Percentiles rank a stretch among this genome's conserved stretches.
Evolutionary conservation across 352 stramenopile species (phyloP).

Genomic region (Phytophthora ohioensis): DNA sequence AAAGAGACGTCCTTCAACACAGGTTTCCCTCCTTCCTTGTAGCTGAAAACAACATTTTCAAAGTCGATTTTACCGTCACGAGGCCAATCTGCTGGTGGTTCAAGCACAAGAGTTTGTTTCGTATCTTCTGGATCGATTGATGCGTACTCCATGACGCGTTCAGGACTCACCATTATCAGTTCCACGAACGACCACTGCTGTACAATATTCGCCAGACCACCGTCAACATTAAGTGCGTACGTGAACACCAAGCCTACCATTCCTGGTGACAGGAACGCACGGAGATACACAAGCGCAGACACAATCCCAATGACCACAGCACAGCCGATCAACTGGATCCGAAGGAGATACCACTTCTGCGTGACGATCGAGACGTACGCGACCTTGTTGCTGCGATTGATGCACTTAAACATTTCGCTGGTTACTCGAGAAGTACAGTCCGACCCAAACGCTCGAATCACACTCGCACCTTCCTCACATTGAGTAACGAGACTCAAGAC

Average conservation of each 20-base stretch:
- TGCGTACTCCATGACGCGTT: slow-evolving; percentile 48
- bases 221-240: slow-evolving; percentile 79
- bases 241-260: slow-evolving; percentile 80
- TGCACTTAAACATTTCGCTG: slow-evolving; percentile 8
- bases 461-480: slow-evolving; percentile 24
- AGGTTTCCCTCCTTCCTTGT: slow-evolving; percentile 16
- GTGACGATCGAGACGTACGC: slow-evolving; percentile 6
- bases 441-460: slow-evolving; percentile 39
- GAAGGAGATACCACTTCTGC: slow-evolving; percentile 35
- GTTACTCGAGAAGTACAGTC: slow-evolving; percentile 7
- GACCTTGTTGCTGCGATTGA: slow-evolving; percentile 1
- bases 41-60: slow-evolving; percentile 30
- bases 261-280: slow-evolving; percentile 42
- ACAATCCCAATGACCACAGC: slow-evolving; percentile 27
- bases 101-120: not conserved
- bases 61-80: slow-evolving; percentile 11
- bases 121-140: slow-evolving; percentile 10
- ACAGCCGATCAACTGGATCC: slow-evolving; percentile 40
- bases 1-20: slow-evolving; percentile 26
- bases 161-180: slow-evolving; percentile 59
- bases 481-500: slow-evolving; percentile 33
- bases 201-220: slow-evolving; percentile 78
- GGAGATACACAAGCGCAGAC: slow-evolving; percentile 33
- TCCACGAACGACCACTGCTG: slow-evolving; percentile 42
- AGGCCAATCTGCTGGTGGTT: slow-evolving; percentile 19